Evolutionary conservation across 2,329 filamentous ascomycete genomes (phyloP), one percentile per base, ranked within the genome.

Genomic region (Alternaria sp.): DNA sequence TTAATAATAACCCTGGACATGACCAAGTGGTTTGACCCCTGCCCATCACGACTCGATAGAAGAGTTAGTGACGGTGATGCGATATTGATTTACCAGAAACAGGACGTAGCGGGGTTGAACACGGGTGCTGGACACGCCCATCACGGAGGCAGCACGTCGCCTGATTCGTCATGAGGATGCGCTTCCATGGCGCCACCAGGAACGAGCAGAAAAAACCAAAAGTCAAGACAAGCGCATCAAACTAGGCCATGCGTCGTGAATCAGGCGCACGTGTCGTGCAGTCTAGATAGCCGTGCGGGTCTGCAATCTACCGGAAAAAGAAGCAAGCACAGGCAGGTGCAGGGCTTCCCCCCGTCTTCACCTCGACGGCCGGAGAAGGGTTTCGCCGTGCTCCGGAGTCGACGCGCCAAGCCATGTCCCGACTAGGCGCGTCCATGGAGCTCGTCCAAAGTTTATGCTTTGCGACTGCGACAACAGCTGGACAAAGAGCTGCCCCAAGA

Each of bases 1-100:
- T 74, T 73, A 66, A 69, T 73, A 63, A 68, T 60, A 20, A 40
- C 49, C 58, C 54, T 61, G 54, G 48, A 40, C 56, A 63, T 59
- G 54, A 57, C 44, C 57, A 41, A 62, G 63, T 41, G 49, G 54
- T 25, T 28, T 36, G 12, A 63, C 48, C 64, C 66, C 64, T 68
- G 65, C 57, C 18, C 36, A 34, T 22, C 43, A 52, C 57, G 52
- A 45, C 54, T 53, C 51, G 36, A 51, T 36, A 51, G 43, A 51
- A 54, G 38, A 22, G 41, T 57, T 57, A 45, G 38, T 48, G 49
- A 60, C 30, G 60, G 63, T 46, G 32, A 57, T 48, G 54, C 16
- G 45, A 55, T 52, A 64, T 62, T 60, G 65, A 60, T 63, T 63
- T 55, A 46, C 50, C 60, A 49, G 8, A 50, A 51, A 7, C 57